phyloP scores from a whole-genome alignment of 192 early-diverging fungal species.

The Backusella tarrabulga region DNA sequence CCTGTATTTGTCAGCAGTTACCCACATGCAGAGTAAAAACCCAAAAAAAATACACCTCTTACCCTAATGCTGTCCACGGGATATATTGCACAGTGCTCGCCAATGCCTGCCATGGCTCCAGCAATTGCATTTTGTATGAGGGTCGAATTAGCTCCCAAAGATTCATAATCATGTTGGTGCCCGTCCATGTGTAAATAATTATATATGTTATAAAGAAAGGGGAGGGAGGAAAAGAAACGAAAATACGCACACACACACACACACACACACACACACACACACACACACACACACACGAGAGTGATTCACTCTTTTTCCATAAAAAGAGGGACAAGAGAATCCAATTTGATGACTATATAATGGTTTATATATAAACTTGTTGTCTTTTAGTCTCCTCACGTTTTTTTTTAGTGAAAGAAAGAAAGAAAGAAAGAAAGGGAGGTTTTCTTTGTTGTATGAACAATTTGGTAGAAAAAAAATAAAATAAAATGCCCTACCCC shows the following conservation, averaged over 20 bases:
- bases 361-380: no score
- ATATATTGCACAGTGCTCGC: conserved; percentile 94
- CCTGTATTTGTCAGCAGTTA: neutral
- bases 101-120: conserved; percentile 93
- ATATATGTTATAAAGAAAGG: neutral
- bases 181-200: conserved; percentile 9
- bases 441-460: no score
- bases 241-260: neutral
- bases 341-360: no score
- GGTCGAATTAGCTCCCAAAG: conserved; percentile 75
- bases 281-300: neutral
- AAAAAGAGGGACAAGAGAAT: neutral
- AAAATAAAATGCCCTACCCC: no score
- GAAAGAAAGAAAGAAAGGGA: no score
- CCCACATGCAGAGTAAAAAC: neutral
- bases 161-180: conserved; percentile 80
- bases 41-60: conserved; percentile 15
- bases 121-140: conserved; percentile 82
- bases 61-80: conserved; percentile 94
- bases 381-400: no score
- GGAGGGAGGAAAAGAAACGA: neutral
- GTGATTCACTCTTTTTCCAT: no score
- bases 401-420: no score
- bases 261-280: neutral
- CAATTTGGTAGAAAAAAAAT: no score